Conservation (phyloP, 306 rosid species). For the Alnus rubra region DNA sequence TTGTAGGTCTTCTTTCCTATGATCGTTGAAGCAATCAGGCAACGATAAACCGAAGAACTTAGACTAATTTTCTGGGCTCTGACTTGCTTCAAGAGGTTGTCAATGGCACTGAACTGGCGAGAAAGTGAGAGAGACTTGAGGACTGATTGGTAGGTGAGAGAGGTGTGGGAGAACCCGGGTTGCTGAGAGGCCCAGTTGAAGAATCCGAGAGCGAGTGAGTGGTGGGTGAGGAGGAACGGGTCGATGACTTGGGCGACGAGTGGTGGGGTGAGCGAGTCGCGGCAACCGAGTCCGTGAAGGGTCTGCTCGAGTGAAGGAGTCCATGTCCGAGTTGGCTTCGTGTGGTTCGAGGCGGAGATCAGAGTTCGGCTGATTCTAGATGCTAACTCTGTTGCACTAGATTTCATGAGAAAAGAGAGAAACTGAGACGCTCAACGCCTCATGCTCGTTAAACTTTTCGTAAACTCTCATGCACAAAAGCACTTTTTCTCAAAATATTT, state of each 20-base stretch:
- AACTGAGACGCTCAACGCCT: background rate
- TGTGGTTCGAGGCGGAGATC: conserved; percentile 59
- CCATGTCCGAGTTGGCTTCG: conserved; percentile 62
- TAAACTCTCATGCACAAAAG: background rate
- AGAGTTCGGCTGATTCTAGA: conserved; percentile 57
- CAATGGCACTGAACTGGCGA: conserved; percentile 54
- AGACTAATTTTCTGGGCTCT: conserved; percentile 45
- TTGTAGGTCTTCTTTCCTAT: conserved; percentile 42
- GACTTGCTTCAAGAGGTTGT: conserved; percentile 61
- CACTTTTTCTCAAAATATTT: background rate
- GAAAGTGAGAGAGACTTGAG: conserved; percentile 61
- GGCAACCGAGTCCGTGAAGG: conserved; percentile 66
- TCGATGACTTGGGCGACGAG: conserved; percentile 81
- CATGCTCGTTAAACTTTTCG: too few relatives aligned
- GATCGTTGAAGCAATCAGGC: conserved; percentile 54
- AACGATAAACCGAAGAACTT: conserved; percentile 52
- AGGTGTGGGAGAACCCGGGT: conserved; percentile 66
- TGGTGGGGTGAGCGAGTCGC: conserved; percentile 56
- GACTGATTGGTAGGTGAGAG: conserved; percentile 60
- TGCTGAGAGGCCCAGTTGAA: conserved; percentile 95
- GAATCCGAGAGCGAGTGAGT: conserved; percentile 85
- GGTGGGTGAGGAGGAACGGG: conserved; percentile 76
- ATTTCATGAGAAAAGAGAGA: conserved; percentile 32
- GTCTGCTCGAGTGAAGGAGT: conserved; percentile 58
- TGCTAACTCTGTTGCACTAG: conserved; percentile 47